phyloP scores from a whole-genome alignment of 306 rosid species.

The Lithocarpus polystachyus region DNA sequence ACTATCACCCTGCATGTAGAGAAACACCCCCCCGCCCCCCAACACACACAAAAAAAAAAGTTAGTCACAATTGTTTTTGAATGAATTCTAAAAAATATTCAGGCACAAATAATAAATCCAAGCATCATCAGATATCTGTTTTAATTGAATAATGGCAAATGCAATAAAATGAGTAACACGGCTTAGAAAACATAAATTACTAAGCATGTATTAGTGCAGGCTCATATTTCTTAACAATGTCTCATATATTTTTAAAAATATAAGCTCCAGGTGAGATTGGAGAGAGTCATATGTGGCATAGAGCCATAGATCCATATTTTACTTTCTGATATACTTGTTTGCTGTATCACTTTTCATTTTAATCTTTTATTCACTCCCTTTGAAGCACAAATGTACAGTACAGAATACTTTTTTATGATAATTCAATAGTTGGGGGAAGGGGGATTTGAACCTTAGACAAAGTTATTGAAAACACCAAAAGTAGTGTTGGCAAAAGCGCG shows the following conservation, averaged over 20 bases:
- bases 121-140: neutral
- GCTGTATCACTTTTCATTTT: neutral
- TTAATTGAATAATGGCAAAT: neutral
- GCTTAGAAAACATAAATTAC: neutral
- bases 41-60: too few relatives aligned
- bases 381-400: neutral
- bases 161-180: neutral
- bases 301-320: neutral
- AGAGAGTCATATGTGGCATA: neutral
- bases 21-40: neutral
- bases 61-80: neutral
- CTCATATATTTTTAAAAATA: neutral
- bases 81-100: neutral
- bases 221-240: neutral
- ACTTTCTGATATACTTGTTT: neutral
- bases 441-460: too few relatives aligned
- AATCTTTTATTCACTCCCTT: neutral
- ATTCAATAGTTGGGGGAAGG: too few relatives aligned
- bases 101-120: neutral
- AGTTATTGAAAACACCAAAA: too few relatives aligned
- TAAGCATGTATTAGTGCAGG: neutral
- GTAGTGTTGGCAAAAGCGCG: too few relatives aligned
- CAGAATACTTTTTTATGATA: too few relatives aligned
- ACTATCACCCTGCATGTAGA: conserved; percentile 67
- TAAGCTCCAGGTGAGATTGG: neutral